These are phyloP conservation scores for Sphaerosporella brunnea DNA, from an alignment of 495 filamentous ascomycete species.

Conservation along the genomic window DNA sequence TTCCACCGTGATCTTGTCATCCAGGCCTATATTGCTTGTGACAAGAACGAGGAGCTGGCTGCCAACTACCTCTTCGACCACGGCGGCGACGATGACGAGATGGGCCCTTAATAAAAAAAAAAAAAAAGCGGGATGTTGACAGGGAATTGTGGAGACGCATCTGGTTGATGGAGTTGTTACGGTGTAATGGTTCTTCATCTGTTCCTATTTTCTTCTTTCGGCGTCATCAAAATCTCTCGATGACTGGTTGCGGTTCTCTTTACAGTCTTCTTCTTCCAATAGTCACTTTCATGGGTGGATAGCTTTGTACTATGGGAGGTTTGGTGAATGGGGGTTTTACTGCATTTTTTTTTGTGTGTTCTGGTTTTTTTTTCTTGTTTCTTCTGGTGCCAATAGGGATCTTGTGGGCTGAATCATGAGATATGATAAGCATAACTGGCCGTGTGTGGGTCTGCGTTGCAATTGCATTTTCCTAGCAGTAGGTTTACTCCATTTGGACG, in stretches of 20 bases:
- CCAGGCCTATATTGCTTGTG: slow-evolving; percentile 96
- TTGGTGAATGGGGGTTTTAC: background rate
- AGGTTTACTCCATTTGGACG: too few relatives aligned
- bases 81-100: slow-evolving; percentile 51
- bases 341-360: background rate
- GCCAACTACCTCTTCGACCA: slow-evolving; percentile 97
- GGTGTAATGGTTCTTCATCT: slow-evolving; percentile 2
- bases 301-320: slow-evolving; percentile 3
- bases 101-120: background rate
- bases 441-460: too few relatives aligned
- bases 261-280: background rate
- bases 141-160: background rate
- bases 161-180: slow-evolving; percentile 2
- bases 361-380: slow-evolving; percentile 3
- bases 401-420: too few relatives aligned
- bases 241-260: background rate
- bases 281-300: background rate
- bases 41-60: slow-evolving; percentile 96
- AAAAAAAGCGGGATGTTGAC: background rate
- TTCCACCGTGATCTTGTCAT: slow-evolving; percentile 88
- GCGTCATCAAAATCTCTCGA: background rate
- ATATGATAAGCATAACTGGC: too few relatives aligned
- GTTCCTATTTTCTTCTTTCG: background rate
- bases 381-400: too few relatives aligned
- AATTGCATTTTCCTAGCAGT: too few relatives aligned